Percentiles rank a stretch among this genome's conserved stretches.
phyloP scores from a whole-genome alignment of 371 early-diverging fungal genomes.

The Chytridiales sp. region DNA sequence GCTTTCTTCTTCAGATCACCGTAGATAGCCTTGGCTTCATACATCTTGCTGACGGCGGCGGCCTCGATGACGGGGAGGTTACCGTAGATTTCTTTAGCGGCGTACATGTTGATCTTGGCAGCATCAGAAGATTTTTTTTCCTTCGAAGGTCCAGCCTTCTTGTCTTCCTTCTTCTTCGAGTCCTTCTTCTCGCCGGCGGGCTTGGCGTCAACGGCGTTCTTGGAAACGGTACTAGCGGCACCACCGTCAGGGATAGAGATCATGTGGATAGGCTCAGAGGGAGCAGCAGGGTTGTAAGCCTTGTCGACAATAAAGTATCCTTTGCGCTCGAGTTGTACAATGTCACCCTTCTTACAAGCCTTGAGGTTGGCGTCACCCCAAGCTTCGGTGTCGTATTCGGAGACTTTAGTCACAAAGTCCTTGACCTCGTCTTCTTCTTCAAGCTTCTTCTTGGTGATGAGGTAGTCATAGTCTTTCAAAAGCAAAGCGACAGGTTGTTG shows the following conservation, averaged over 20 bases:
- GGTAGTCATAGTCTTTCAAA: slow-evolving; percentile 90
- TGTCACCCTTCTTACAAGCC: slow-evolving; percentile 66
- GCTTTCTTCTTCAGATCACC: slow-evolving; percentile 19
- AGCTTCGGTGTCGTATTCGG: slow-evolving; percentile 72
- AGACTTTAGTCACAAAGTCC: slow-evolving; percentile 85
- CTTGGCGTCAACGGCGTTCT: slow-evolving; percentile 35
- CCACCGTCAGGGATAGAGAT: slow-evolving; percentile 94
- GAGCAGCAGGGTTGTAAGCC: slow-evolving; percentile 46
- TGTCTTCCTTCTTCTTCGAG: not conserved
- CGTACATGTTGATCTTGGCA: slow-evolving; percentile 44
- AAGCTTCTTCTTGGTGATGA: slow-evolving; percentile 97
- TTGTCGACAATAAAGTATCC: slow-evolving; percentile 95
- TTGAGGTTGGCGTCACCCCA: slow-evolving; percentile 53
- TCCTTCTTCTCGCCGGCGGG: slow-evolving; percentile 15
- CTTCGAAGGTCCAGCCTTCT: slow-evolving; percentile 1
- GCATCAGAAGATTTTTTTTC: not conserved
- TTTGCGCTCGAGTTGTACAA: slow-evolving; percentile 98
- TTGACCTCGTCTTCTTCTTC: slow-evolving; percentile 90
- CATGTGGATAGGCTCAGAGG: slow-evolving; percentile 60
- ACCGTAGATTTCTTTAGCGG: slow-evolving; percentile 37
- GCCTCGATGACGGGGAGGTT: slow-evolving; percentile 16
- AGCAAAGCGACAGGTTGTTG: slow-evolving; percentile 59
- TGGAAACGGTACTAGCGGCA: slow-evolving; percentile 73
- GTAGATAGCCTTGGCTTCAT: slow-evolving; percentile 37
- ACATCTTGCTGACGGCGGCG: slow-evolving; percentile 40